These are phyloP conservation scores for Setaria viridis DNA, from an alignment of 202 grass and related monocot genomes.

Conservation along the genomic window DNA sequence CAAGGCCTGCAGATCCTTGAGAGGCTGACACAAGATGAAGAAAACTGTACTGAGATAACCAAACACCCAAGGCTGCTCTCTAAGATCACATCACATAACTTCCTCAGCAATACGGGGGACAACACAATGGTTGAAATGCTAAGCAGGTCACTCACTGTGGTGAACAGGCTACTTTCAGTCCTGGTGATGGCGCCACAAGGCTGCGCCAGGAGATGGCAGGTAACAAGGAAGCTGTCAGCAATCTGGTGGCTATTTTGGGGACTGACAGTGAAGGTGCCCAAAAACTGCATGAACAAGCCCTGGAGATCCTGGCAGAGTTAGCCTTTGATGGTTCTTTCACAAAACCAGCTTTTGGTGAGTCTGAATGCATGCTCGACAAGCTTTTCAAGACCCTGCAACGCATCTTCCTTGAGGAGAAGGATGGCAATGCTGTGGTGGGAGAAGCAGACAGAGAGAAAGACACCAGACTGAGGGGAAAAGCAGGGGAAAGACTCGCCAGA, in stretches of 20 bases:
- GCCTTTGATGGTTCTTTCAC: not conserved
- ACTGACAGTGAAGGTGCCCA: not conserved
- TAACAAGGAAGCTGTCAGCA: not conserved
- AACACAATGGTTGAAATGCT: not conserved
- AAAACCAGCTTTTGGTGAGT: not conserved
- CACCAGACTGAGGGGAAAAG: not conserved
- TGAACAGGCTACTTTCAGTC: not conserved
- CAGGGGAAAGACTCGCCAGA: not conserved
- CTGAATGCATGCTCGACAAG: not conserved
- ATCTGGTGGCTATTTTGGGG: not conserved
- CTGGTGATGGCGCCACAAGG: not conserved
- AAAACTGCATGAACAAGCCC: not conserved
- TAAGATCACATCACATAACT: not conserved
- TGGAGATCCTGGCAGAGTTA: not conserved
- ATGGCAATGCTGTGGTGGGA: not conserved
- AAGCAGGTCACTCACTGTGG: not conserved
- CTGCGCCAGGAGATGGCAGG: not conserved
- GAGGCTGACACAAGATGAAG: not conserved
- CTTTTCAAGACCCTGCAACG: not conserved
- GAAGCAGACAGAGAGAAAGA: not conserved
- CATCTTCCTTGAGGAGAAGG: not conserved
- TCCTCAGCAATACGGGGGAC: not conserved
- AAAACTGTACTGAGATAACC: conserved; percentile 1
- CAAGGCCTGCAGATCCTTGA: conserved; percentile 18
- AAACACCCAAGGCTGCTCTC: not conserved